Percentiles rank a stretch among this genome's conserved stretches.
phyloP scores from a whole-genome alignment of 2,329 filamentous ascomycete genomes.

The Aspergillus sp. region DNA sequence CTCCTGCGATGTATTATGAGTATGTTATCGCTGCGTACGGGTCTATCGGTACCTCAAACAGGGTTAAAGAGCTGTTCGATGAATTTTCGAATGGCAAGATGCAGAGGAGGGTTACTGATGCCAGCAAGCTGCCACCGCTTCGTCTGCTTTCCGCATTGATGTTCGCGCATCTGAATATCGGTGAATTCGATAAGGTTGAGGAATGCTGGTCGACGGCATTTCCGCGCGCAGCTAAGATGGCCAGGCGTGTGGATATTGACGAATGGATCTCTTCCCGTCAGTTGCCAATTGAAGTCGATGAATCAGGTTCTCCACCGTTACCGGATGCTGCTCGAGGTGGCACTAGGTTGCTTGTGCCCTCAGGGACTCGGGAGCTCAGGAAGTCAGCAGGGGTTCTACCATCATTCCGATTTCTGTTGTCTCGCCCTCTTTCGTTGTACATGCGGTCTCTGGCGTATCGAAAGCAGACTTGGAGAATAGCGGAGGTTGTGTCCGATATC shows the following conservation, averaged over 20 bases:
- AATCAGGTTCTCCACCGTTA: too few relatives aligned
- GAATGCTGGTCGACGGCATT: slow-evolving; percentile 58
- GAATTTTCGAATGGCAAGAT: slow-evolving; percentile 34
- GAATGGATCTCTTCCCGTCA: slow-evolving; percentile 9
- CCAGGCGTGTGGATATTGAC: slow-evolving; percentile 24
- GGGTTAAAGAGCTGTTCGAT: slow-evolving; percentile 48
- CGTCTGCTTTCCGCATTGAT: slow-evolving; percentile 58
- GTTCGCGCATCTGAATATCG: slow-evolving; percentile 51
- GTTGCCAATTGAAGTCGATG: too few relatives aligned
- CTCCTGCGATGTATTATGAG: slow-evolving; percentile 45
- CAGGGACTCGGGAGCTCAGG: not conserved
- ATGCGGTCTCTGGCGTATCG: slow-evolving; percentile 45
- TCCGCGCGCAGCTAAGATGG: slow-evolving; percentile 40
- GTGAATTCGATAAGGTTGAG: slow-evolving; percentile 52
- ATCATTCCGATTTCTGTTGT: slow-evolving; percentile 41
- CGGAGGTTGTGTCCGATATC: slow-evolving; percentile 46
- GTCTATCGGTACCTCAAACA: slow-evolving; percentile 34
- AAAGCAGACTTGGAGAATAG: slow-evolving; percentile 45
- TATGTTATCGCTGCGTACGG: slow-evolving; percentile 49
- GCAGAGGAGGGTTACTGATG: slow-evolving; percentile 6
- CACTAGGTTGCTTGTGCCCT: slow-evolving; percentile 6
- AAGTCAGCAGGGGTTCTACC: slow-evolving; percentile 19
- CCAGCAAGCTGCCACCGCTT: slow-evolving; percentile 38
- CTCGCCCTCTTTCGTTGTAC: slow-evolving; percentile 41
- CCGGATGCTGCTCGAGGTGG: slow-evolving; percentile 4